Conservation (phyloP, 176 grass and related monocot species). For the Carex cristatella region DNA sequence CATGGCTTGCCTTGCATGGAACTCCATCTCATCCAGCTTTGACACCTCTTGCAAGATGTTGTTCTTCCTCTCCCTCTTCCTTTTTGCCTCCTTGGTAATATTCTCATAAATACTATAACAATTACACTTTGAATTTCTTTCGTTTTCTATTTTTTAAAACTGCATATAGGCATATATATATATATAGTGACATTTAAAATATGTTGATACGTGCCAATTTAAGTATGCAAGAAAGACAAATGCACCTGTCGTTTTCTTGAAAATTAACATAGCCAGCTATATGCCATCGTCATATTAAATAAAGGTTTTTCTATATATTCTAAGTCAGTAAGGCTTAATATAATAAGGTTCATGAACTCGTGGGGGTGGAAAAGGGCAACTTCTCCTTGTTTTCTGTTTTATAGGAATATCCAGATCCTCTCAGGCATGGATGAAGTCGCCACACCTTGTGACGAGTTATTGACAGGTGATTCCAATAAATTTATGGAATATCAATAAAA, state of each 20-base stretch:
- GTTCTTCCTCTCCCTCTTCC: constrained; percentile 91
- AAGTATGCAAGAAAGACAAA: not conserved
- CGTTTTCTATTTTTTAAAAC: not conserved
- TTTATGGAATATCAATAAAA: not conserved
- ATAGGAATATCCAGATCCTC: constrained; percentile 8
- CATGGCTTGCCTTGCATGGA: constrained; percentile 78
- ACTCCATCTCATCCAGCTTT: constrained; percentile 46
- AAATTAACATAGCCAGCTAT: not conserved
- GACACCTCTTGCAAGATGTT: constrained; percentile 84
- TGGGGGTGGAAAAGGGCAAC: constrained; percentile 20
- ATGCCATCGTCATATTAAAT: not conserved
- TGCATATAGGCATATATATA: not conserved
- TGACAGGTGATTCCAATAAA: not conserved
- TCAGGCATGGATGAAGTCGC: not conserved
- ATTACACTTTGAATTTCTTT: not conserved
- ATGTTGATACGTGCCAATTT: not conserved
- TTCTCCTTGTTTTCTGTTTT: constrained; percentile 19
- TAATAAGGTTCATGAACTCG: constrained; percentile 4
- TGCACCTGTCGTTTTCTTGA: not conserved
- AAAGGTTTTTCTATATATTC: not conserved
- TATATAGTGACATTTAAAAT: not conserved
- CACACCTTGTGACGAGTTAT: not conserved
- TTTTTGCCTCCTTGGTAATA: constrained; percentile 73
- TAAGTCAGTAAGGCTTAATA: not conserved
- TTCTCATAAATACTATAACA: not conserved